These are phyloP conservation scores for Brassica juncea DNA, from an alignment of 345 rosid species.

Conservation along the genomic window DNA sequence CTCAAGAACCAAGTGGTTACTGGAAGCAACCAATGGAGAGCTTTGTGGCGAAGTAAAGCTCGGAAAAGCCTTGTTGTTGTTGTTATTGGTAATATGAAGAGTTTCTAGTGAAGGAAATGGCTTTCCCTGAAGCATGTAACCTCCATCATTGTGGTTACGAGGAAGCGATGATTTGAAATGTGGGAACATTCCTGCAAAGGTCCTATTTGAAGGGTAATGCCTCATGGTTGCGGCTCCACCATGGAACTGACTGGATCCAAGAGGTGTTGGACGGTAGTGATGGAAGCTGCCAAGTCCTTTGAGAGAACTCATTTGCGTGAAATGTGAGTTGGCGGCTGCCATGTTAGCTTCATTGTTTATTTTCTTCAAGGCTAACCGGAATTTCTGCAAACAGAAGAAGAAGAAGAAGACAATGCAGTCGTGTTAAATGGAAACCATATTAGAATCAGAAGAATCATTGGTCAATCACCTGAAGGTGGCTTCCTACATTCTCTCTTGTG, in stretches of 20 bases:
- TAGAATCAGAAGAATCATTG: not conserved
- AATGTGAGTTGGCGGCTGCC: constrained; percentile 51
- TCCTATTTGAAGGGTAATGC: constrained; percentile 52
- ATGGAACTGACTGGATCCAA: constrained; percentile 52
- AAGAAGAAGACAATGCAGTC: constrained; percentile 5
- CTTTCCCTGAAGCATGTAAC: constrained; percentile 30
- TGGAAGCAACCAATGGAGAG: constrained; percentile 42
- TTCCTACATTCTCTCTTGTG: constrained; percentile 87
- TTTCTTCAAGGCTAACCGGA: constrained; percentile 31
- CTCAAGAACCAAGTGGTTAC: constrained; percentile 47
- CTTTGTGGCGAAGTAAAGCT: constrained; percentile 27
- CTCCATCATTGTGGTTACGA: constrained; percentile 38
- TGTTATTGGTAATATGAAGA: constrained; percentile 38
- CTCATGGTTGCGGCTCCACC: constrained; percentile 45
- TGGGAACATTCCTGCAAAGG: constrained; percentile 59
- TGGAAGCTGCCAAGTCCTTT: constrained; percentile 52
- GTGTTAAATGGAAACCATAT: not conserved
- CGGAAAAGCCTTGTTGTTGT: constrained; percentile 25
- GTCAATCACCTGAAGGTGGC: constrained; percentile 77
- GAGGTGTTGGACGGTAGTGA: constrained; percentile 35
- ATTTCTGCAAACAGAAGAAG: constrained; percentile 31
- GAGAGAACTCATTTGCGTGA: constrained; percentile 54
- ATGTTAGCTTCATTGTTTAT: constrained; percentile 19
- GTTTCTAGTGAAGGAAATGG: constrained; percentile 49
- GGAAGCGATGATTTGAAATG: constrained; percentile 34